These are phyloP conservation scores for Epithemia pelagica DNA, from an alignment of 108 stramenopile genomes.

Conservation along the genomic window DNA sequence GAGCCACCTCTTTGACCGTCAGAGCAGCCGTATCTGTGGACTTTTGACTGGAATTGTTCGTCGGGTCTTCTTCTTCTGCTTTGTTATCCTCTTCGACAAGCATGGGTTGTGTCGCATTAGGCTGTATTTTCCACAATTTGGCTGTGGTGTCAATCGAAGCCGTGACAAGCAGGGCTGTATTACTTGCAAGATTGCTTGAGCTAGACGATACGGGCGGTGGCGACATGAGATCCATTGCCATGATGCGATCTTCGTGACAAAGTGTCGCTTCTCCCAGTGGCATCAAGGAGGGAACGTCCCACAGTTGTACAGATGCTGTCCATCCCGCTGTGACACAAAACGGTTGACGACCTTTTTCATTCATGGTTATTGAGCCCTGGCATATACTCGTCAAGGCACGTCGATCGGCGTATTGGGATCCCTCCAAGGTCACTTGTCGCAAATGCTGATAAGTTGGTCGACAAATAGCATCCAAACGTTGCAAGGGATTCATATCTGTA, in stretches of 20 bases:
- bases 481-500: conserved; percentile 7
- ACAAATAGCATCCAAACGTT: conserved; percentile 50
- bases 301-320: conserved; percentile 85
- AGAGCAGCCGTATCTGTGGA: conserved; percentile 17
- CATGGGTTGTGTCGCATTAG: conserved; percentile 23
- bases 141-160: conserved; percentile 79
- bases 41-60: not conserved
- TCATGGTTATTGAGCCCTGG: conserved; percentile 26
- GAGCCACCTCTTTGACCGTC: conserved; percentile 52
- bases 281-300: conserved; percentile 78
- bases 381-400: conserved; percentile 40
- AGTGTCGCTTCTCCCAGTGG: conserved; percentile 45
- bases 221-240: conserved; percentile 27
- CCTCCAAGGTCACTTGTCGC: conserved; percentile 58
- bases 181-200: not conserved
- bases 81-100: conserved; percentile 29
- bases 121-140: conserved; percentile 58
- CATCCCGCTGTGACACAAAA: conserved; percentile 87
- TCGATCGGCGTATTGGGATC: conserved; percentile 79
- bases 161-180: conserved; percentile 49
- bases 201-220: not conserved
- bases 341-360: conserved; percentile 10
- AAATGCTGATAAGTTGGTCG: conserved; percentile 42
- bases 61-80: conserved; percentile 19
- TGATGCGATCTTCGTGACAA: conserved; percentile 83